A percentile compares a stretch with the other conserved stretches of the same genome.
Conservation (phyloP, 805 yeast species). For the Saturnispora diversa region DNA sequence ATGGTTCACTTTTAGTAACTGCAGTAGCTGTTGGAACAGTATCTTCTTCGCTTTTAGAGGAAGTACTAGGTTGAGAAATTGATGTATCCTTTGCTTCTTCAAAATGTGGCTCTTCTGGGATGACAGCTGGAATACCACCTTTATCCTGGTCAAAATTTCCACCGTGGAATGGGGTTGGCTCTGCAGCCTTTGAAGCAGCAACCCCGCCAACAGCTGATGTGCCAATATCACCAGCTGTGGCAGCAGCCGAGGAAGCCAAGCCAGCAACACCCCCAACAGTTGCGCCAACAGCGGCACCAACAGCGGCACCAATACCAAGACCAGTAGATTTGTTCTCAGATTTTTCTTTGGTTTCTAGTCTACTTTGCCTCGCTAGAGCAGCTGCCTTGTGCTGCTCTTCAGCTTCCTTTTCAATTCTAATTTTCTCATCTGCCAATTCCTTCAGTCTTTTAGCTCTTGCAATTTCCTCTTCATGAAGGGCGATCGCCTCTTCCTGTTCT, state of each 20-base stretch:
- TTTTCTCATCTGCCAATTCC: constrained; percentile 29
- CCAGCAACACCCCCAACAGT: constrained; percentile 14
- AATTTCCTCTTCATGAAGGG: constrained; percentile 24
- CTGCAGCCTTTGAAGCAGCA: constrained; percentile 14
- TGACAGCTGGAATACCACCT: constrained; percentile 11
- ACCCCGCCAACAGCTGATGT: constrained; percentile 18
- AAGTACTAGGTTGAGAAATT: background rate
- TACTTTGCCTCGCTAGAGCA: constrained; percentile 27
- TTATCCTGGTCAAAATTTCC: constrained; percentile 12
- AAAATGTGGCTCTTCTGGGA: constrained; percentile 18
- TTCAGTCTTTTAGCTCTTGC: constrained; percentile 35
- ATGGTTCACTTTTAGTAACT: too few relatives aligned
- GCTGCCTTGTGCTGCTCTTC: constrained; percentile 32
- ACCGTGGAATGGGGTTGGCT: constrained; percentile 15
- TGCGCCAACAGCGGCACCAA: constrained; percentile 19
- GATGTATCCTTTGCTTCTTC: background rate
- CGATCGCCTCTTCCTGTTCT: constrained; percentile 32
- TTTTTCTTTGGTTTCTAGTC: constrained; percentile 24
- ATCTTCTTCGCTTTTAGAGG: constrained; percentile 2
- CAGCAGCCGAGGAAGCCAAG: constrained; percentile 11
- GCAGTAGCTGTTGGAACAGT: constrained; percentile 10
- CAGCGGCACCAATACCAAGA: constrained; percentile 21
- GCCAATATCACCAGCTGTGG: constrained; percentile 14
- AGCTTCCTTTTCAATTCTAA: constrained; percentile 32
- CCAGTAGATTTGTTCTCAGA: constrained; percentile 15